Evolutionary conservation across 2,329 filamentous ascomycete genomes (phyloP).

Genomic region (Xylariaceae sp.): DNA sequence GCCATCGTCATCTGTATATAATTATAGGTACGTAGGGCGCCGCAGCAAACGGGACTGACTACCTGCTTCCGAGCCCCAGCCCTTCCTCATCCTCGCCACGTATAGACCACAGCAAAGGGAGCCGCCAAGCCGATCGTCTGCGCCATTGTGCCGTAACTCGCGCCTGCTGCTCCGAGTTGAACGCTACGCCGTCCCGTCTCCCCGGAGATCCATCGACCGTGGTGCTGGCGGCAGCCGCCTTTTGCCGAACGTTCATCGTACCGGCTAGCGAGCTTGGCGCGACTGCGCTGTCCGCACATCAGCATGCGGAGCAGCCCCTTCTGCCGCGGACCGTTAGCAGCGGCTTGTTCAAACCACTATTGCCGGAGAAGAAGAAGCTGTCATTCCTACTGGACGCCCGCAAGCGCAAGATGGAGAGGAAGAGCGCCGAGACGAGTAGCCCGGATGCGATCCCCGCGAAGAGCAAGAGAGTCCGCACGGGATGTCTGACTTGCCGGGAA

Average conservation of each 20-base stretch:
- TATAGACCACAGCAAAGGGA: conserved; percentile 9
- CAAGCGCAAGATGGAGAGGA: conserved; percentile 18
- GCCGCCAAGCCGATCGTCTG: conserved; percentile 12
- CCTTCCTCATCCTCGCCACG: not conserved
- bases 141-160: conserved; percentile 2
- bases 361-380: conserved; percentile 30
- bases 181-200: conserved; percentile 4
- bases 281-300: conserved; percentile 30
- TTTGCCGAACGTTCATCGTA: conserved; percentile 32
- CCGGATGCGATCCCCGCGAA: conserved; percentile 44
- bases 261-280: conserved; percentile 36
- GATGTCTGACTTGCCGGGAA: conserved; percentile 85
- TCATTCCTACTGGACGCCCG: conserved; percentile 14
- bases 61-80: not conserved
- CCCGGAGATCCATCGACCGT: conserved; percentile 27
- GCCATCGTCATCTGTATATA: not conserved
- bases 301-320: conserved; percentile 32
- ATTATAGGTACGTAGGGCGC: not conserved
- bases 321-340: conserved; percentile 31
- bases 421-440: conserved; percentile 25
- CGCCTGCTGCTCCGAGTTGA: conserved; percentile 5
- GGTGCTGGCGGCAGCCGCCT: conserved; percentile 37
- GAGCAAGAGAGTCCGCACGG: conserved; percentile 82
- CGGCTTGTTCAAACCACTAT: conserved; percentile 27
- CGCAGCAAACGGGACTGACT: not conserved